A percentile compares a stretch with the other conserved stretches of the same genome.
These are phyloP conservation scores for Arctostaphylos glauca DNA, from an alignment of 148 eudicot genomes.

Conservation along the genomic window DNA sequence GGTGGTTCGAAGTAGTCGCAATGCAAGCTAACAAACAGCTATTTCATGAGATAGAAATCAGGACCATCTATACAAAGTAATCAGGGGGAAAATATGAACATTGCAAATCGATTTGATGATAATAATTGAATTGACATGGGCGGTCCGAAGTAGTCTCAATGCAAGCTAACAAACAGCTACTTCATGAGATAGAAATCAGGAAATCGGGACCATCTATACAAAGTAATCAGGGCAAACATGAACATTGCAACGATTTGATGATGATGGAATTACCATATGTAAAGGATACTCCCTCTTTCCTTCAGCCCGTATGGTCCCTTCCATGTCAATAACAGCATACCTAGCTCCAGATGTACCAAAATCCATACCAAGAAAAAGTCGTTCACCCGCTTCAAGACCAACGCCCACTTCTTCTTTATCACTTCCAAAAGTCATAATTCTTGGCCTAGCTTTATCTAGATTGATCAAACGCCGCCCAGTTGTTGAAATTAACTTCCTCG, in stretches of 20 bases:
- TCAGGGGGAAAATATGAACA: too few relatives aligned
- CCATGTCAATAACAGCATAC: slow-evolving; percentile 70
- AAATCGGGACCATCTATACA: not conserved
- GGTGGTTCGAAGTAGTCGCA: not conserved
- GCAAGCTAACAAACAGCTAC: not conserved
- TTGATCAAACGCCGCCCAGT: not conserved
- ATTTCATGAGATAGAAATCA: not conserved
- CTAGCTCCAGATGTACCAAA: slow-evolving; percentile 98
- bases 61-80: too few relatives aligned
- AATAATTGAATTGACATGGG: not conserved
- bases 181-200: not conserved
- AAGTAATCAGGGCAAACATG: not conserved
- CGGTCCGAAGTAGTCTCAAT: not conserved
- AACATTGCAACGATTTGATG: not conserved
- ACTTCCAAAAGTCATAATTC: slow-evolving; percentile 14
- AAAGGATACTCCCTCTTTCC: slow-evolving; percentile 74
- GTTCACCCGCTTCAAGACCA: slow-evolving; percentile 21
- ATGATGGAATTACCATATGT: slow-evolving; percentile 45
- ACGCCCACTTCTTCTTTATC: slow-evolving; percentile 18
- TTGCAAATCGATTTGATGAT: too few relatives aligned
- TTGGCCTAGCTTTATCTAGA: slow-evolving; percentile 2
- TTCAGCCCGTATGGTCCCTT: slow-evolving; percentile 54
- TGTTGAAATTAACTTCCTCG: slow-evolving; percentile 18
- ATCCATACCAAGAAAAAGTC: slow-evolving; percentile 87
- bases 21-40: not conserved